Percentiles rank a stretch among this genome's conserved stretches.
phyloP scores from a whole-genome alignment of 2,329 filamentous ascomycete genomes.

The Fusarium camptoceras region DNA sequence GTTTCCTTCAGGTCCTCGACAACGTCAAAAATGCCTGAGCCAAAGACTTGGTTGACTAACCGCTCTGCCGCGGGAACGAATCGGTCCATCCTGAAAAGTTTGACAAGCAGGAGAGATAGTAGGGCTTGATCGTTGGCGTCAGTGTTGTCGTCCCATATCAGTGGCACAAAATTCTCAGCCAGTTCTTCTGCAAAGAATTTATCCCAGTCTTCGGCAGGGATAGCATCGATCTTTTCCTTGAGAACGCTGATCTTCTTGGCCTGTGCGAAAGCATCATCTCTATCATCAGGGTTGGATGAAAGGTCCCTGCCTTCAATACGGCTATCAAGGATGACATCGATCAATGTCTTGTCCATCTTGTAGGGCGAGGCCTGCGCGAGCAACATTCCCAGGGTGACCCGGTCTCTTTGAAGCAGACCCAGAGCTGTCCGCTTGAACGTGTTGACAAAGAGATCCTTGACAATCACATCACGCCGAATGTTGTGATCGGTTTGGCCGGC shows the following conservation, averaged over 20 bases:
- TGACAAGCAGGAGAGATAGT: slow-evolving; percentile 87
- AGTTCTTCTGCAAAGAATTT: slow-evolving; percentile 86
- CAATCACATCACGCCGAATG: slow-evolving; percentile 85
- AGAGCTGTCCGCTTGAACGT: slow-evolving; percentile 95
- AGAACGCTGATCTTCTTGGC: slow-evolving; percentile 78
- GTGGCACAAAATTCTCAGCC: slow-evolving; percentile 85
- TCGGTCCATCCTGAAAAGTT: slow-evolving; percentile 93
- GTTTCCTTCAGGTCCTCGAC: slow-evolving; percentile 88
- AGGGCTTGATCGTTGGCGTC: slow-evolving; percentile 80
- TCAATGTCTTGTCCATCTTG: slow-evolving; percentile 89
- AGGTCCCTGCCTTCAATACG: slow-evolving; percentile 81
- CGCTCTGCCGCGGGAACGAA: slow-evolving; percentile 93
- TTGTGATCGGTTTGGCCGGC: slow-evolving; percentile 79
- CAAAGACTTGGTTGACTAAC: slow-evolving; percentile 90
- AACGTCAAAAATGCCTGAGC: slow-evolving; percentile 82
- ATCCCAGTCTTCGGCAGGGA: slow-evolving; percentile 77
- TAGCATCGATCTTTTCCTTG: slow-evolving; percentile 75
- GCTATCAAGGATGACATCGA: slow-evolving; percentile 87
- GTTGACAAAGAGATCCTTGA: slow-evolving; percentile 90
- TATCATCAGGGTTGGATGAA: slow-evolving; percentile 73
- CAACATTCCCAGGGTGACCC: slow-evolving; percentile 93
- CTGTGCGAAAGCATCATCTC: slow-evolving; percentile 74
- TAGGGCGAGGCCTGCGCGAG: slow-evolving; percentile 96
- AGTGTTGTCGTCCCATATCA: slow-evolving; percentile 73
- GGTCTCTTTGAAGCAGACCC: slow-evolving; percentile 91